Conservation (phyloP, 2,329 filamentous ascomycete species). For the Claviceps sp. region DNA sequence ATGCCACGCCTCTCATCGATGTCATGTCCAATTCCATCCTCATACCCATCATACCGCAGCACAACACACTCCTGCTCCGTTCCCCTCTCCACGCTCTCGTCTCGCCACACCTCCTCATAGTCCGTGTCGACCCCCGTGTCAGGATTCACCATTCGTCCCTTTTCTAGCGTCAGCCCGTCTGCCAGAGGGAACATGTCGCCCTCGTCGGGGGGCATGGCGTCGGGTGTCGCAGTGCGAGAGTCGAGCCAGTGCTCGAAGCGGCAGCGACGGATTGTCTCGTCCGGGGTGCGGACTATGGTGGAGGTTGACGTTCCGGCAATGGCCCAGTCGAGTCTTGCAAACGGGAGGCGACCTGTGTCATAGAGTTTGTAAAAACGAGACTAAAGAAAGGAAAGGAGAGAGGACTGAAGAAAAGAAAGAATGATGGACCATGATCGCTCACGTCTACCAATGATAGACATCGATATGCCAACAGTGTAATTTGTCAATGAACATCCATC, state of each 20-base stretch:
- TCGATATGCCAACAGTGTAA: no score
- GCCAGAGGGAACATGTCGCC: slow-evolving; percentile 39
- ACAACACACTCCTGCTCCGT: slow-evolving; percentile 22
- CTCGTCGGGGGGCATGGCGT: slow-evolving; percentile 30
- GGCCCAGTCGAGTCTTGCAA: slow-evolving; percentile 45
- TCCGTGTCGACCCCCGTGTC: slow-evolving; percentile 31
- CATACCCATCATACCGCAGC: slow-evolving; percentile 25
- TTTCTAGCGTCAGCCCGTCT: slow-evolving; percentile 36
- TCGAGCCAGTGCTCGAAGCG: slow-evolving; percentile 49
- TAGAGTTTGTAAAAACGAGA: background rate
- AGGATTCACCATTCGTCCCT: slow-evolving; percentile 46
- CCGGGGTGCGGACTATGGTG: slow-evolving; percentile 11
- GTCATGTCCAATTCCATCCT: slow-evolving; percentile 9
- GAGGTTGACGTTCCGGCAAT: slow-evolving; percentile 44
- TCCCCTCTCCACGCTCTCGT: slow-evolving; percentile 19
- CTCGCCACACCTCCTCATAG: slow-evolving; percentile 58
- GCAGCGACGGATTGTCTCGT: slow-evolving; percentile 19
- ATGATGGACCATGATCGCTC: no score
- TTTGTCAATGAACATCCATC: no score
- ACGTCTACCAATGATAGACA: no score
- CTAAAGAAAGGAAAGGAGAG: background rate
- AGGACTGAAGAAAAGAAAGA: background rate
- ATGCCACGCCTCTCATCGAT: slow-evolving; percentile 25
- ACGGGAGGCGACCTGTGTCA: background rate
- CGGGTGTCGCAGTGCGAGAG: slow-evolving; percentile 28